Evolutionary conservation across 345 rosid species (phyloP), one percentile per base, ranked within the genome.

Genomic region (Citropsis articulata): DNA sequence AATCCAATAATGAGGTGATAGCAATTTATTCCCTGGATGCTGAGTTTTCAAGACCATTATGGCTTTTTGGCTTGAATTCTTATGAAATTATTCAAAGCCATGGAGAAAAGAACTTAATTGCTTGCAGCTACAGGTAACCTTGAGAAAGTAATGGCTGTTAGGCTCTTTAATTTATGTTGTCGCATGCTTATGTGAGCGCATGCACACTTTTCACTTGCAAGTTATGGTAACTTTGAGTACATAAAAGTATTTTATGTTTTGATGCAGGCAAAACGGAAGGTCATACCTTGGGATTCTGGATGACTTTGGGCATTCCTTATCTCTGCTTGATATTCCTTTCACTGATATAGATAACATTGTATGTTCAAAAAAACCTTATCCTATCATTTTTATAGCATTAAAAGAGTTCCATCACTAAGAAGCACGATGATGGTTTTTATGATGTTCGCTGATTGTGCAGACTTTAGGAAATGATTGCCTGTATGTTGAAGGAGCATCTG

Each of bases 401-500:
- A 79, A 42, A 64, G 36, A 66, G 36, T 25, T 25, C 56, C 53
- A 27, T 83, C 12, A 27, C 7, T 75, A 35, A 24, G 70, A 50
- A 67, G 75, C 57, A 33, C 33, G 8, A 38, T 76, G 80, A 56
- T 35, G 50, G 25, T 66, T 55, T 72, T 60, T 75, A 76, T 77
- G 16, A 13, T 35, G 57, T 66, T 79, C 68, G 63, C 75, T 69
- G n/a, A 35, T 80, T 73, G 13, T 84, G 69, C 89, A 94, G 99
- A 89, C 88, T 79, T 79, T 79, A 10, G 94, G 97, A 77, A 78
- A 84, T 7, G 75, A 86, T 75, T 89, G 91, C 88, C 86, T 96
- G 63, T 93, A 85, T 75, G 83, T 94, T 42, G 97, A 92, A 74
- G 99, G 98, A 83, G 98, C 93, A 73, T 96, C 99, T 66, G 90